Base-by-base conservation (phyloP, 306 rosid genomes). In the Castanospermum australe region DNA sequence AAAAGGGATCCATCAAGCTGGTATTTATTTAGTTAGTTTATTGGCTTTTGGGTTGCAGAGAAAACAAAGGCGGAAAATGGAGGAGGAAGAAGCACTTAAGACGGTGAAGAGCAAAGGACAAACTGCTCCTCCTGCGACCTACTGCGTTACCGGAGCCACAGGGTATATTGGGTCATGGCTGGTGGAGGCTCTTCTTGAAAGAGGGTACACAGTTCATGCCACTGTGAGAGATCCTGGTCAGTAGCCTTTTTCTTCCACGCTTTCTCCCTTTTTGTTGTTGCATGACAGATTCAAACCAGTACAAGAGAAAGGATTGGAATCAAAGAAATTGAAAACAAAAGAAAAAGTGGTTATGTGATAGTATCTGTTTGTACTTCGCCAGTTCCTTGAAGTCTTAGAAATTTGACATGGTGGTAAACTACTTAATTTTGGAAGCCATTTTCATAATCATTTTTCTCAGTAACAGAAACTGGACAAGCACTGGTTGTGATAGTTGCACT, bases 111-210 rank as follows among this genome's bases (percentile, higher is more conserved):
- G 33, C 38, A 73, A 52, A 52, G 67, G 17, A 54, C 20, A 28
- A 69, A 67, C 67, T 70, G 78, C 12, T 35, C 30, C 78, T 52
- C 14, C 7, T 44, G 21, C 50, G 51, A 85, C 82, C 7, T 93
- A 87, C 75, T 93, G 97, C 42, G 98, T 93, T 0, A 90, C 95
- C 38, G 95, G 98, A 1, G 93, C 91, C 17, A 86, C 80, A 8
- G 95, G 98, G 8, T 93, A 84, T 64, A 87, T 87, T 25, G 97
- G 92, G 12, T 91, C 95, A 35, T 93, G 91, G 90, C 71, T 93
- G 57, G 93, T 93, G 15, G 86, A 88, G 77, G 54, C 88, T 84
- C 97, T 93, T 47, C 97, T 93, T 76, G 67, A 87, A 67, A 82
- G 71, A 76, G 97, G 98, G n/a, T 83, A 32, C 88, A 81, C 4